These are phyloP conservation scores for Boletus subcaerulescens DNA, from an alignment of 768 basidiomycete genomes.

Conservation along the genomic window DNA sequence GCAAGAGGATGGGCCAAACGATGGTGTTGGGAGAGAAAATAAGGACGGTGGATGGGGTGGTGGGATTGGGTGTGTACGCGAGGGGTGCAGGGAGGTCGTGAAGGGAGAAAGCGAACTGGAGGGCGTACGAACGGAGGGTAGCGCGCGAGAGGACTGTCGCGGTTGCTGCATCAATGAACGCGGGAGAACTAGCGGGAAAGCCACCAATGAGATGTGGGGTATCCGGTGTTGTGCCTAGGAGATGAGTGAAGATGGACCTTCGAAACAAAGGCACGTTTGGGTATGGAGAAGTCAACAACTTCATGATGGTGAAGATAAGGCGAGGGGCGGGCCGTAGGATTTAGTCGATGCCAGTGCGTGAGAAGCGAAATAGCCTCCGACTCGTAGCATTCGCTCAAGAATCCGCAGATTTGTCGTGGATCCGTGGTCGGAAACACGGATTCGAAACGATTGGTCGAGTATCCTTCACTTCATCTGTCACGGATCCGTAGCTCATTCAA, in stretches of 20 bases:
- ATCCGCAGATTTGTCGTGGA: too few relatives aligned
- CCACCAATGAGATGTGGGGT: slow-evolving; percentile 36
- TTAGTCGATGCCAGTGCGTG: too few relatives aligned
- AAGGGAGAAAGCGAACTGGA: slow-evolving; percentile 60
- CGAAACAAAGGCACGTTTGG: slow-evolving; percentile 18
- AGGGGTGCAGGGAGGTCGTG: slow-evolving; percentile 42
- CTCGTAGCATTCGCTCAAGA: too few relatives aligned
- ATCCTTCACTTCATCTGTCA: too few relatives aligned
- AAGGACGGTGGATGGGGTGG: slow-evolving; percentile 45
- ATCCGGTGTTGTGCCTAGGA: slow-evolving; percentile 19
- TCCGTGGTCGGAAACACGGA: too few relatives aligned
- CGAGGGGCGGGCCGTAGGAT: too few relatives aligned
- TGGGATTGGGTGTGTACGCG: slow-evolving; percentile 46
- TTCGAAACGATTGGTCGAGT: too few relatives aligned
- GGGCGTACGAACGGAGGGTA: slow-evolving; percentile 49
- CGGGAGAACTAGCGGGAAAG: slow-evolving; percentile 43
- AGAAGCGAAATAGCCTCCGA: too few relatives aligned
- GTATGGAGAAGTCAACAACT: slow-evolving; percentile 20
- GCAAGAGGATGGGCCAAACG: slow-evolving; percentile 48
- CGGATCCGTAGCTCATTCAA: too few relatives aligned
- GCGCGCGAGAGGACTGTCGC: slow-evolving; percentile 55
- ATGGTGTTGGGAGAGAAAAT: slow-evolving; percentile 71
- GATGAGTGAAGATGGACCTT: slow-evolving; percentile 32
- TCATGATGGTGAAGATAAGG: slow-evolving; percentile 14
- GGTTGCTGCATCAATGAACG: slow-evolving; percentile 65